Evolutionary conservation across 108 stramenopile genomes (phyloP).

Genomic region (Epipyxis sp.): DNA sequence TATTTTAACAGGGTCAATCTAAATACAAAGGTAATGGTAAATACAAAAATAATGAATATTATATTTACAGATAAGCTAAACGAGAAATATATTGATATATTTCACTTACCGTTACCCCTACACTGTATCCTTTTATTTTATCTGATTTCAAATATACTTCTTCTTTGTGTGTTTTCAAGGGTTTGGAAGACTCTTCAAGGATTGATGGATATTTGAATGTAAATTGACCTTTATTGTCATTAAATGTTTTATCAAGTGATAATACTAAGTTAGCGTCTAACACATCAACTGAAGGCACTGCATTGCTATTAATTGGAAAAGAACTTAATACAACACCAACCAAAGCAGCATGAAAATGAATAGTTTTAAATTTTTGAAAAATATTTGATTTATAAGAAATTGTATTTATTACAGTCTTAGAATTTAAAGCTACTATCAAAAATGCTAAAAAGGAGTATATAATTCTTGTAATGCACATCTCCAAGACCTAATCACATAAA

Average conservation of each 20-base stretch:
- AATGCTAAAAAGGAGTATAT: no score
- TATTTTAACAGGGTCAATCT: not conserved
- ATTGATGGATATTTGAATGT: not conserved
- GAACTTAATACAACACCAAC: no score
- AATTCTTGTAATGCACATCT: no score
- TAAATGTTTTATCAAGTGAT: not conserved
- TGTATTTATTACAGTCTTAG: no score
- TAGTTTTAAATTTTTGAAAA: no score
- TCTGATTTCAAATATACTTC: not conserved
- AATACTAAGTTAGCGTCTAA: no score
- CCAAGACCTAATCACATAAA: no score
- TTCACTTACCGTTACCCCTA: not conserved
- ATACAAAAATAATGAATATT: not conserved
- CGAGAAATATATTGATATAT: not conserved
- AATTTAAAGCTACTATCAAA: no score
- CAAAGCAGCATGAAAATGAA: no score
- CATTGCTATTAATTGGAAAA: no score
- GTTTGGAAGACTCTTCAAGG: not conserved
- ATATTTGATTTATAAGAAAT: no score
- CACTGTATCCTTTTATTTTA: not conserved
- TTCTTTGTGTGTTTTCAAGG: not conserved
- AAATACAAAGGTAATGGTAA: not conserved
- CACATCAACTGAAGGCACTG: no score
- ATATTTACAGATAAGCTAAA: not conserved
- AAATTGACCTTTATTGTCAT: not conserved